phyloP scores from a whole-genome alignment of 306 rosid species.

The Erythrophleum fordii region DNA sequence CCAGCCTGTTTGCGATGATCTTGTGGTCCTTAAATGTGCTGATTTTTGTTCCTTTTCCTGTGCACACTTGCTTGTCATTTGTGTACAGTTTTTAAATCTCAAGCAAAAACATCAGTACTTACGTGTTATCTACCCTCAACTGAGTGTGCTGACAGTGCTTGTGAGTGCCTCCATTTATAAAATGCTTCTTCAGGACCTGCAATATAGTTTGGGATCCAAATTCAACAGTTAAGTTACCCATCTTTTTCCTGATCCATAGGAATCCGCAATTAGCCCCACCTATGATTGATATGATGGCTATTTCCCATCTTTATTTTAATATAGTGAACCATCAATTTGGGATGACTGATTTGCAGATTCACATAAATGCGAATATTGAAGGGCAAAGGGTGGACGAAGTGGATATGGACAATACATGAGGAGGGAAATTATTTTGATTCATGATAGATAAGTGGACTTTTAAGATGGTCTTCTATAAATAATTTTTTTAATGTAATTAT shows the following conservation, averaged over 20 bases:
- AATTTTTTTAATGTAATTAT: no score
- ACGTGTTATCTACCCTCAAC: neutral
- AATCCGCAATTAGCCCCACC: no score
- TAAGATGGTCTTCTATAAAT: no score
- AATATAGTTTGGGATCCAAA: neutral
- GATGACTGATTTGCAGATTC: neutral
- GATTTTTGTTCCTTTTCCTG: neutral
- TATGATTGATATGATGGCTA: neutral
- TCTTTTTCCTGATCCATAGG: neutral
- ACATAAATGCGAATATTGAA: neutral
- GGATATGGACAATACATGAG: neutral
- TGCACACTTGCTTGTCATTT: neutral
- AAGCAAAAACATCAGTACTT: neutral
- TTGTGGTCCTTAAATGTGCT: conserved; percentile 26
- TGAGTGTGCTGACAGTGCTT: neutral
- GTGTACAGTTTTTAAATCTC: neutral
- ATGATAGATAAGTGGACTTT: neutral
- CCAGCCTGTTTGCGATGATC: conserved; percentile 4
- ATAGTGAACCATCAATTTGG: no score
- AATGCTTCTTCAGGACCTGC: neutral
- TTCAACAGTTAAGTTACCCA: neutral
- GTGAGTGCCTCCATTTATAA: conserved; percentile 1
- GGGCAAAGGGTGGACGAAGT: neutral
- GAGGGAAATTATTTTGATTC: neutral
- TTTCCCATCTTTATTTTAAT: no score